Conservation (phyloP, 148 eudicot species). For the Oxyria digyna region DNA sequence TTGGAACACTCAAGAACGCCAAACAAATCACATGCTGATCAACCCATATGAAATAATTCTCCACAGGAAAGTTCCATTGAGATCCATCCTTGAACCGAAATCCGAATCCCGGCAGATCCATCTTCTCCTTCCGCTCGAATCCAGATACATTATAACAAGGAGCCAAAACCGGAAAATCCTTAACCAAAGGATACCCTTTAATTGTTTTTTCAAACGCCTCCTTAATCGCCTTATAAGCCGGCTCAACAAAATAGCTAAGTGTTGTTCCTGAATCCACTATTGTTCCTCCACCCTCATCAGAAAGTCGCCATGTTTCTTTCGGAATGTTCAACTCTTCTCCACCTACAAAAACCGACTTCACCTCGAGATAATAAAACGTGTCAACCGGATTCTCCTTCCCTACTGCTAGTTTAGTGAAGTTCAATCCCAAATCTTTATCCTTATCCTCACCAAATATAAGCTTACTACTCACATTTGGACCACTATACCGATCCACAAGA, state of each 20-base stretch:
- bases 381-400: constrained; percentile 54
- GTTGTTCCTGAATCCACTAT: constrained; percentile 96
- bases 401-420: constrained; percentile 42
- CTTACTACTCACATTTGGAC: constrained; percentile 75
- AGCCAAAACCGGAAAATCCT: constrained; percentile 49
- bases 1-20: constrained; percentile 59
- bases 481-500: constrained; percentile 68
- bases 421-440: constrained; percentile 50
- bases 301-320: constrained; percentile 46
- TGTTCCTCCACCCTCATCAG: constrained; percentile 76
- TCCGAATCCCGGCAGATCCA: constrained; percentile 55
- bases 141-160: constrained; percentile 94
- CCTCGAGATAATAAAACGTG: constrained; percentile 67
- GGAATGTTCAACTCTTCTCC: constrained; percentile 58
- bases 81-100: constrained; percentile 71
- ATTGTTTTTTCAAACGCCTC: constrained; percentile 48
- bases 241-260: constrained; percentile 62
- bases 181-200: constrained; percentile 25
- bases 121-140: constrained; percentile 32
- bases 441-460: constrained; percentile 82
- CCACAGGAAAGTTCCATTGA: constrained; percentile 68
- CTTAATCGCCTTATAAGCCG: constrained; percentile 62
- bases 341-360: constrained; percentile 51
- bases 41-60: constrained; percentile 74
- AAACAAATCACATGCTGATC: constrained; percentile 66